Conservation (phyloP, 2,329 filamentous ascomycete genomes). For the Fusarium siculi region DNA sequence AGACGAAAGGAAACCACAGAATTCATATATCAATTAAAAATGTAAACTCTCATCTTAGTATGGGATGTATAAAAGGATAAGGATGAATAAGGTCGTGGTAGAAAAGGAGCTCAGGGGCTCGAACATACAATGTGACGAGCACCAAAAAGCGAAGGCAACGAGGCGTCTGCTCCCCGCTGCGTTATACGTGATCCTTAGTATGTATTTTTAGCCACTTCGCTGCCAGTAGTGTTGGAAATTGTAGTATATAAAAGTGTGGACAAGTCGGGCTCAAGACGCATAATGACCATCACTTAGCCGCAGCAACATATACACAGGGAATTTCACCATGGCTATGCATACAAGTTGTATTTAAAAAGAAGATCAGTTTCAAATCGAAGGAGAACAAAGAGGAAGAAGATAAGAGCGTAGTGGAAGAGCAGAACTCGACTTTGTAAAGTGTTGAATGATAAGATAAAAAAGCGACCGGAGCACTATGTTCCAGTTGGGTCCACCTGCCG, state of each 20-base stretch:
- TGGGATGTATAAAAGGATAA: rapidly evolving
- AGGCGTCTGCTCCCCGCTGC: background rate
- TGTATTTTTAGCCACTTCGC: background rate
- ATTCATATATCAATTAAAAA: background rate
- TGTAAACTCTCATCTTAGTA: rapidly evolving
- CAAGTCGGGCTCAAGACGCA: background rate
- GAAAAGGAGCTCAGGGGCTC: background rate
- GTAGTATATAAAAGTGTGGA: background rate
- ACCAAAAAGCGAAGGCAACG: background rate
- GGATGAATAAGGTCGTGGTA: background rate
- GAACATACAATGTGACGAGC: background rate
- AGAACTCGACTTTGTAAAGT: background rate
- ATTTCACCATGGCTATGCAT: rapidly evolving
- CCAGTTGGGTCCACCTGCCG: too few relatives aligned
- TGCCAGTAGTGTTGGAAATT: background rate
- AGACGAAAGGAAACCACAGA: background rate
- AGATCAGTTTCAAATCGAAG: too few relatives aligned
- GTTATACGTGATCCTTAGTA: background rate
- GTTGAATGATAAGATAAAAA: background rate
- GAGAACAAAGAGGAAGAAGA: too few relatives aligned
- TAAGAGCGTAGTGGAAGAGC: background rate
- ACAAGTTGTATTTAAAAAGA: too few relatives aligned
- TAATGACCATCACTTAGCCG: background rate
- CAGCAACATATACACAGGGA: rapidly evolving
- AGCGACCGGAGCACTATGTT: too few relatives aligned